Evolutionary conservation across 129 eudicot species (phyloP).

Genomic region (Rutidosis leptorrhynchoides): DNA sequence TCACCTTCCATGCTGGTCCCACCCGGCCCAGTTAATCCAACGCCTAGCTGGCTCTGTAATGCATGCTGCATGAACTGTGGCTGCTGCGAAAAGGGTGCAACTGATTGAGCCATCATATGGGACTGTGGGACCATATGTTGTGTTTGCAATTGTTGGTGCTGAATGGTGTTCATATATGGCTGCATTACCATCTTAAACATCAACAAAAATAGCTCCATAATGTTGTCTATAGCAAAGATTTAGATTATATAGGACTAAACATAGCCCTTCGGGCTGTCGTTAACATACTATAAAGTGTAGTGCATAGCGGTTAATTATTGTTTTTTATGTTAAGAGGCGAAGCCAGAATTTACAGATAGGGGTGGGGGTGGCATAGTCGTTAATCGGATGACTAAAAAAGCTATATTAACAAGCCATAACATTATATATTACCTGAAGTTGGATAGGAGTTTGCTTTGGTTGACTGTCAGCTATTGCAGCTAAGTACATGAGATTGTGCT

Average conservation of each 20-base stretch:
- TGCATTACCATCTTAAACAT: constrained; percentile 17
- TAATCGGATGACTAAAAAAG: too few species aligned
- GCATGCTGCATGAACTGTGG: constrained; percentile 31
- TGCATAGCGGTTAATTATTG: too few species aligned
- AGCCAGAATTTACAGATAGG: too few species aligned
- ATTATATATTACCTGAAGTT: constrained; percentile 46
- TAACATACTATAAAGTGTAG: too few species aligned
- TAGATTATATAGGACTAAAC: too few species aligned
- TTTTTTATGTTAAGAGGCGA: too few species aligned
- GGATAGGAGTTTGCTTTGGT: constrained; percentile 44
- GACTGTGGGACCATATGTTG: constrained; percentile 44
- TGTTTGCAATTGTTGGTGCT: constrained; percentile 43
- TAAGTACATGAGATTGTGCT: constrained; percentile 55
- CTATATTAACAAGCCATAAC: too few species aligned
- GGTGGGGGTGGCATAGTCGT: too few species aligned
- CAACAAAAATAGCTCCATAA: neutral
- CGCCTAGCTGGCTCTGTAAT: constrained; percentile 44
- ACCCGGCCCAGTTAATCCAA: constrained; percentile 31
- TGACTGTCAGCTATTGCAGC: constrained; percentile 63
- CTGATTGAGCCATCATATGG: constrained; percentile 37
- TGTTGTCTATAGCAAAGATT: neutral
- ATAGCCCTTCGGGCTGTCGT: too few species aligned
- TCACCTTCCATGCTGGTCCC: constrained; percentile 34
- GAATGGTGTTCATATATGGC: constrained; percentile 39
- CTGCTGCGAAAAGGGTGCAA: constrained; percentile 32